A percentile compares a stretch with the other conserved stretches of the same genome.
phyloP scores from a whole-genome alignment of 495 filamentous ascomycete species.

The Lentithecium fluviatile region DNA sequence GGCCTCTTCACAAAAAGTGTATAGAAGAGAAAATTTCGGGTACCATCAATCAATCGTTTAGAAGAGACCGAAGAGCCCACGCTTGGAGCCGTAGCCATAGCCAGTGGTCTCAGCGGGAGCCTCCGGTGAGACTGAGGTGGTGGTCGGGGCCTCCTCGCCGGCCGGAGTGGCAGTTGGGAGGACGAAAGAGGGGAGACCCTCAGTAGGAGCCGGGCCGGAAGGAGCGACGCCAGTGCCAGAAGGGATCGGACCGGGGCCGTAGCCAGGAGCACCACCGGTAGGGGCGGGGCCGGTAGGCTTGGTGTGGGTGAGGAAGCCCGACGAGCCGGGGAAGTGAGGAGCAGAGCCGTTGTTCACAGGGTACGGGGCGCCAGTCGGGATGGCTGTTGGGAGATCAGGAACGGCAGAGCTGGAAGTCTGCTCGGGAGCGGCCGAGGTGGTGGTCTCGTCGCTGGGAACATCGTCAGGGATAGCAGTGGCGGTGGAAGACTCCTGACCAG shows the following conservation, averaged over 20 bases:
- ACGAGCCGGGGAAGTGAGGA: conserved; percentile 10
- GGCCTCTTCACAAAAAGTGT: conserved; percentile 3
- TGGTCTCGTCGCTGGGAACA: background rate
- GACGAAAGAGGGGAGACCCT: background rate
- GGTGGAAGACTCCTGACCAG: conserved; percentile 7
- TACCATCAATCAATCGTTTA: conserved; percentile 5
- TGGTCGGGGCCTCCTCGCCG: background rate
- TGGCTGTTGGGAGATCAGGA: background rate
- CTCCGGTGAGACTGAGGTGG: conserved; percentile 3
- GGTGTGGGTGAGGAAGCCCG: conserved; percentile 28
- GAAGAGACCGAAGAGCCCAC: conserved; percentile 5
- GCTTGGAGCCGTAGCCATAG: conserved; percentile 17
- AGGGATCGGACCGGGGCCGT: background rate
- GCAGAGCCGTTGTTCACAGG: conserved; percentile 25
- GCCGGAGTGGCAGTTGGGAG: conserved; percentile 9
- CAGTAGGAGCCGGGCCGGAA: background rate
- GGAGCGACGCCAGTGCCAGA: background rate
- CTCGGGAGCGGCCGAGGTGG: background rate
- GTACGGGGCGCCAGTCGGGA: conserved; percentile 12
- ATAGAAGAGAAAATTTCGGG: background rate
- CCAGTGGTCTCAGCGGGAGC: background rate
- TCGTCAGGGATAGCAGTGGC: background rate
- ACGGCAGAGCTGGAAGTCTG: background rate
- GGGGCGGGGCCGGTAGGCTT: background rate
- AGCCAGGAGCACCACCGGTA: background rate